phyloP scores from a whole-genome alignment of 1,284 basidiomycete genomes.

The Trichosporon faecale region DNA sequence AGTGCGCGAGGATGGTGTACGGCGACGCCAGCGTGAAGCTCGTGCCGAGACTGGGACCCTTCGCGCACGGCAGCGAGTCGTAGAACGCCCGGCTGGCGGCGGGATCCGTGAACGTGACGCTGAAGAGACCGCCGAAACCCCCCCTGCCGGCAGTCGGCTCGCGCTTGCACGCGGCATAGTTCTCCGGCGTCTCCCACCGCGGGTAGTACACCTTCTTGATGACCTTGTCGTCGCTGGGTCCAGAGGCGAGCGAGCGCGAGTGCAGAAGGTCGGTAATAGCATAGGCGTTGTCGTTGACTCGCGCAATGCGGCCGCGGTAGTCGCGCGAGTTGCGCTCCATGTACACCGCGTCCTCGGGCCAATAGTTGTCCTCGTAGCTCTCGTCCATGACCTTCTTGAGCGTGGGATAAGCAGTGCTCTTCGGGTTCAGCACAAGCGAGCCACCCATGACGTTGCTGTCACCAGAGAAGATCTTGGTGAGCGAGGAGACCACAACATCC shows the following conservation, averaged over 20 bases:
- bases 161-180: slow-evolving; percentile 65
- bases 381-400: slow-evolving; percentile 64
- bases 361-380: slow-evolving; percentile 82
- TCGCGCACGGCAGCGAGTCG: slow-evolving; percentile 75
- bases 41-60: slow-evolving; percentile 91
- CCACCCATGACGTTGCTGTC: slow-evolving; percentile 97
- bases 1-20: slow-evolving; percentile 92
- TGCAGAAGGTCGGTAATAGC: slow-evolving; percentile 76
- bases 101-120: slow-evolving; percentile 73
- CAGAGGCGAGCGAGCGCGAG: slow-evolving; percentile 56
- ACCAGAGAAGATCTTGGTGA: slow-evolving; percentile 95
- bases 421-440: slow-evolving; percentile 82
- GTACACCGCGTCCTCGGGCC: slow-evolving; percentile 87
- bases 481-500: slow-evolving; percentile 88
- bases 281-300: slow-evolving; percentile 80
- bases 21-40: slow-evolving; percentile 94
- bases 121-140: slow-evolving; percentile 90
- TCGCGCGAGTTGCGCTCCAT: slow-evolving; percentile 98
- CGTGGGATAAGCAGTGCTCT: slow-evolving; percentile 62
- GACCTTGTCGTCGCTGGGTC: slow-evolving; percentile 48
- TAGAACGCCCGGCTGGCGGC: slow-evolving; percentile 78
- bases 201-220: slow-evolving; percentile 89
- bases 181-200: slow-evolving; percentile 68
- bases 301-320: slow-evolving; percentile 70
- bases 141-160: slow-evolving; percentile 54